Evolutionary conservation across 1,139 yeast species (phyloP).

Genomic region (Lodderomyces oxycetoniae): DNA sequence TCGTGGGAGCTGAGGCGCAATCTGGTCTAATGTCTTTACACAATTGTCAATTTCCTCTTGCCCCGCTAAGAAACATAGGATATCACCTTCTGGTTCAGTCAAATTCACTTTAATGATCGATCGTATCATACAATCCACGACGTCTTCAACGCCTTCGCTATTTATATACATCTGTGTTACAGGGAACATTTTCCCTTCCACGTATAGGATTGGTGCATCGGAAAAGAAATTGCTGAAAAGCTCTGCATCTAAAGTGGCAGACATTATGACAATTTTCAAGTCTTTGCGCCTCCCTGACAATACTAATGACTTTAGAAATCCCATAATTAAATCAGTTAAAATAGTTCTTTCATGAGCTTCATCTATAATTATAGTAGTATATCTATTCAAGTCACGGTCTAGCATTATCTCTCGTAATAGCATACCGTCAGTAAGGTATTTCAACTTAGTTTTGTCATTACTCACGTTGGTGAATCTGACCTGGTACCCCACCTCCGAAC

Average conservation of each 20-base stretch:
- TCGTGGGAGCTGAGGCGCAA: slow-evolving; percentile 63
- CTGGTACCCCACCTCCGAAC: slow-evolving; percentile 87
- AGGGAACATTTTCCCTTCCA: slow-evolving; percentile 87
- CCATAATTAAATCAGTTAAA: slow-evolving; percentile 82
- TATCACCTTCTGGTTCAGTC: slow-evolving; percentile 81
- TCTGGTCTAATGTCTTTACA: slow-evolving; percentile 53
- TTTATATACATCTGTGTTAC: slow-evolving; percentile 67
- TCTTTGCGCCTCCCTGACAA: slow-evolving; percentile 44
- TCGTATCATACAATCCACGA: slow-evolving; percentile 74
- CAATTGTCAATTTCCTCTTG: slow-evolving; percentile 96
- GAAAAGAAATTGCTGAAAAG: slow-evolving; percentile 73
- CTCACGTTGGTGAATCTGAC: slow-evolving; percentile 66
- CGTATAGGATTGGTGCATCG: slow-evolving; percentile 72
- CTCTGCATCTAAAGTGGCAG: slow-evolving; percentile 95
- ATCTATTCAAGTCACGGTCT: slow-evolving; percentile 58
- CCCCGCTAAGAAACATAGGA: slow-evolving; percentile 87
- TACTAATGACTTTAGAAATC: slow-evolving; percentile 71
- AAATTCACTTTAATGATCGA: slow-evolving; percentile 74
- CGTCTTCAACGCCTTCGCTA: slow-evolving; percentile 55
- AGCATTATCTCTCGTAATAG: slow-evolving; percentile 83
- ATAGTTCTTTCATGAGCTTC: slow-evolving; percentile 98
- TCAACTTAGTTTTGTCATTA: slow-evolving; percentile 52
- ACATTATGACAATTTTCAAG: slow-evolving; percentile 69
- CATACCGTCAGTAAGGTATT: slow-evolving; percentile 97
- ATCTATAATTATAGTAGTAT: slow-evolving; percentile 79